Evolutionary conservation across 345 rosid species (phyloP).

Genomic region (Orychophragmus violaceus): DNA sequence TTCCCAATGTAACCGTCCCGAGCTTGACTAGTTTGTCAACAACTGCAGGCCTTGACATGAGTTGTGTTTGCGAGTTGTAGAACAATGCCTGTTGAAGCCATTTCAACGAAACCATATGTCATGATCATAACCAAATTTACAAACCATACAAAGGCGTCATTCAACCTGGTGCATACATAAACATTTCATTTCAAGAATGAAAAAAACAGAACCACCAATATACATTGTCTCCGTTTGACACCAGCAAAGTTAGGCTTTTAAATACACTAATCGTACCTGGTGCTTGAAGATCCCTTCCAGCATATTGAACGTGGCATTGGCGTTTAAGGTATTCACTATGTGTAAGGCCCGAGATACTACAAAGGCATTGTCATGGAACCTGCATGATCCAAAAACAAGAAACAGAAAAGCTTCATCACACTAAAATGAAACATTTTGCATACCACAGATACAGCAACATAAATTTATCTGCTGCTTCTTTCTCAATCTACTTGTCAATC

Average conservation of each 20-base stretch:
- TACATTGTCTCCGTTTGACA: neutral
- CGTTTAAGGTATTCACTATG: conserved; percentile 45
- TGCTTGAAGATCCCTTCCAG: conserved; percentile 60
- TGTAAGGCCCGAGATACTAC: conserved; percentile 75
- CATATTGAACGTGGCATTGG: conserved; percentile 55
- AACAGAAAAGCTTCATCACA: neutral
- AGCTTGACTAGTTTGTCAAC: conserved; percentile 51
- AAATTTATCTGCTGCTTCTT: neutral
- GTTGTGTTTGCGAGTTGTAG: conserved; percentile 52
- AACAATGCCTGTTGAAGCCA: conserved; percentile 48
- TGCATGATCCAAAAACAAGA: conserved; percentile 25
- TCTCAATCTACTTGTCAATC: too few relatives aligned
- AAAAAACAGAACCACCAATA: neutral
- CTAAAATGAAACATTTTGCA: neutral
- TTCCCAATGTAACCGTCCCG: conserved; percentile 47
- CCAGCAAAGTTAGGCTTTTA: neutral
- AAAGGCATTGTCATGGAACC: conserved; percentile 86
- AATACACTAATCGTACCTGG: conserved; percentile 48
- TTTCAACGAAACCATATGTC: neutral
- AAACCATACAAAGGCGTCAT: neutral
- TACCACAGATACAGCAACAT: neutral
- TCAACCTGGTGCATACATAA: neutral
- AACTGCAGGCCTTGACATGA: conserved; percentile 49
- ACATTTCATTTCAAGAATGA: neutral
- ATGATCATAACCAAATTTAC: neutral